Evolutionary conservation across 176 grass and related monocot genomes (phyloP).

Genomic region (Coix lacrymajobi): DNA sequence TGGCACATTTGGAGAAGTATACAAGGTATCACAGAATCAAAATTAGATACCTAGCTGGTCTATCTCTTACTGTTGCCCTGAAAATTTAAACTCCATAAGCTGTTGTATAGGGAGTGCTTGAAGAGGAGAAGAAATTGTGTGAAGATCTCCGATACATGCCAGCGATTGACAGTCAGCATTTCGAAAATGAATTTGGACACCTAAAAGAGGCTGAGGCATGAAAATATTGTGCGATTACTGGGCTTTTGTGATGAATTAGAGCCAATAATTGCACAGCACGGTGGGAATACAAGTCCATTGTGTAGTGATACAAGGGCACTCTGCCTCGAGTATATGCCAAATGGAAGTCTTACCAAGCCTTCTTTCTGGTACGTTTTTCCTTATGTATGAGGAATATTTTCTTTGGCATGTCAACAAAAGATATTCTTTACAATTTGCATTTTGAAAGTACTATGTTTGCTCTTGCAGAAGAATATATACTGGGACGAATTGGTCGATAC

Average conservation of each 20-base stretch:
- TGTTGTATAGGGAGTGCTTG: neutral
- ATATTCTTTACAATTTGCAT: neutral
- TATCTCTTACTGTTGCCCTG: neutral
- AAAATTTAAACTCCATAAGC: neutral
- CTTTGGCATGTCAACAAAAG: neutral
- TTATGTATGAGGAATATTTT: neutral
- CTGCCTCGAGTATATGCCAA: slow-evolving; percentile 6
- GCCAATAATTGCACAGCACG: neutral
- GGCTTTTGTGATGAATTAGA: neutral
- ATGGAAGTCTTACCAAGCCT: neutral
- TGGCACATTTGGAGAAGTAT: neutral
- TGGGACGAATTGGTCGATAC: neutral
- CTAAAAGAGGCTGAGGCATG: neutral
- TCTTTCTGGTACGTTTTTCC: neutral
- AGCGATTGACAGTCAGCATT: neutral
- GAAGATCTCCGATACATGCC: neutral
- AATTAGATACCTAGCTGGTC: neutral
- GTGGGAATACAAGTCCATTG: neutral
- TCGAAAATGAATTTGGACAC: neutral
- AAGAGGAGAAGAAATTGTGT: slow-evolving; percentile 9
- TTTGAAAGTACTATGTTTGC: neutral
- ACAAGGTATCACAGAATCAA: slow-evolving; percentile 1
- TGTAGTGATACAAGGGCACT: neutral
- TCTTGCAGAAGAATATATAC: neutral
- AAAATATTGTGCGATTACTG: neutral